These are phyloP conservation scores for Anthracocystis walkeri DNA, from an alignment of 1,284 basidiomycete species.

Conservation along the genomic window DNA sequence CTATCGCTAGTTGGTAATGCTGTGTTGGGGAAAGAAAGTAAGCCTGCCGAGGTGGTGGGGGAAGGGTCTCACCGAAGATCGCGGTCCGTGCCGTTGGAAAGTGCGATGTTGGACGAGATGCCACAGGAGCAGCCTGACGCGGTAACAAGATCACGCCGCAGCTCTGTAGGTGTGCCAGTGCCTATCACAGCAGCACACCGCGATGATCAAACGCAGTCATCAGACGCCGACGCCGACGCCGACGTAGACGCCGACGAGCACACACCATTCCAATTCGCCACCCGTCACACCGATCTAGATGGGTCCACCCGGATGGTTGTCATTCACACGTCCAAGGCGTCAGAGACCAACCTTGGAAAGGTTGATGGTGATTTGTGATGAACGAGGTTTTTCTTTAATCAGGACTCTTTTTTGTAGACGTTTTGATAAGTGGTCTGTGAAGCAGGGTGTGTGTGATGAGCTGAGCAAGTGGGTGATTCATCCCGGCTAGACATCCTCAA, in stretches of 20 bases:
- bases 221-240: slow-evolving; percentile 5
- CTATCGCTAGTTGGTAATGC: slow-evolving; percentile 26
- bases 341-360: not conserved
- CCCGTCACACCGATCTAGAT: slow-evolving; percentile 21
- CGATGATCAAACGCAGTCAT: slow-evolving; percentile 25
- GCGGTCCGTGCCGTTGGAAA: slow-evolving; percentile 10
- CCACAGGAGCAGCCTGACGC: not conserved
- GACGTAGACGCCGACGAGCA: slow-evolving; percentile 3
- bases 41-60: not conserved
- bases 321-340: slow-evolving; percentile 18
- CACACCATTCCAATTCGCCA: slow-evolving; percentile 24
- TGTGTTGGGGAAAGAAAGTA: slow-evolving; percentile 19
- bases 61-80: slow-evolving; percentile 9
- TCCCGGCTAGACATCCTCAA: no score
- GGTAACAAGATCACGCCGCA: not conserved
- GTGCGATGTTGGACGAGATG: not conserved
- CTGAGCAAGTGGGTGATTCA: not conserved
- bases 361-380: not conserved
- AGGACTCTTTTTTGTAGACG: not conserved
- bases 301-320: slow-evolving; percentile 31
- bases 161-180: slow-evolving; percentile 12
- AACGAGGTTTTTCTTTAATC: not conserved
- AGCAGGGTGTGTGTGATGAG: no score
- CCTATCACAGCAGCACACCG: slow-evolving; percentile 13
- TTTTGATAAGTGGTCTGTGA: no score